These are phyloP conservation scores for Nothophytophthora sp. DNA, from an alignment of 352 stramenopile species.

Conservation along the genomic window DNA sequence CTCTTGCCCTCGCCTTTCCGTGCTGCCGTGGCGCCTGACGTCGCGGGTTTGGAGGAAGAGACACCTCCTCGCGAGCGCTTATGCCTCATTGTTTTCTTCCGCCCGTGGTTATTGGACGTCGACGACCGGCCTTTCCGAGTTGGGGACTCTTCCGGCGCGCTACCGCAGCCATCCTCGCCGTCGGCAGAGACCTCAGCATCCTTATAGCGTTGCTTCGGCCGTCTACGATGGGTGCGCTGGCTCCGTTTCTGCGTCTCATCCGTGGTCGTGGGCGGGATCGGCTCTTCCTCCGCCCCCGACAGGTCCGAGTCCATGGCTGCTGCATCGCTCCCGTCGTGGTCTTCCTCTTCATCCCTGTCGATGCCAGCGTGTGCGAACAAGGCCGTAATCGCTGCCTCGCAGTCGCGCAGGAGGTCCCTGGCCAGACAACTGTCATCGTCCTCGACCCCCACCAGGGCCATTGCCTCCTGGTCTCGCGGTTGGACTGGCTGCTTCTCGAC, in stretches of 20 bases:
- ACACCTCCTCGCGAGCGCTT: slow-evolving; percentile 9
- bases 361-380: slow-evolving; percentile 36
- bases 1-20: slow-evolving; percentile 25
- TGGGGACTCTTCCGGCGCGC: slow-evolving; percentile 27
- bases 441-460: slow-evolving; percentile 5
- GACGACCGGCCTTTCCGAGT: slow-evolving; percentile 10
- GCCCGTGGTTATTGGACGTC: not conserved
- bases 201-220: not conserved
- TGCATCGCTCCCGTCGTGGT: slow-evolving; percentile 4
- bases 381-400: slow-evolving; percentile 60
- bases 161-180: slow-evolving; percentile 34
- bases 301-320: slow-evolving; percentile 55
- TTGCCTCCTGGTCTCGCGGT: not conserved
- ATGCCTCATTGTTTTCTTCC: slow-evolving; percentile 20
- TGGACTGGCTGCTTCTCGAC: not conserved
- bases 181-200: not conserved
- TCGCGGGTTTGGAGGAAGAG: slow-evolving; percentile 11
- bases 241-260: slow-evolving; percentile 2
- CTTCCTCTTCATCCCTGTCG: slow-evolving; percentile 20
- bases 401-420: slow-evolving; percentile 54
- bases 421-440: slow-evolving; percentile 23
- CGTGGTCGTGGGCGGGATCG: slow-evolving; percentile 46
- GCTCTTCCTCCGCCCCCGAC: slow-evolving; percentile 62
- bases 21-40: not conserved
- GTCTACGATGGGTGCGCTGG: not conserved